Evolutionary conservation across 768 basidiomycete genomes (phyloP).

Genomic region (Pulveroboletus sp.): DNA sequence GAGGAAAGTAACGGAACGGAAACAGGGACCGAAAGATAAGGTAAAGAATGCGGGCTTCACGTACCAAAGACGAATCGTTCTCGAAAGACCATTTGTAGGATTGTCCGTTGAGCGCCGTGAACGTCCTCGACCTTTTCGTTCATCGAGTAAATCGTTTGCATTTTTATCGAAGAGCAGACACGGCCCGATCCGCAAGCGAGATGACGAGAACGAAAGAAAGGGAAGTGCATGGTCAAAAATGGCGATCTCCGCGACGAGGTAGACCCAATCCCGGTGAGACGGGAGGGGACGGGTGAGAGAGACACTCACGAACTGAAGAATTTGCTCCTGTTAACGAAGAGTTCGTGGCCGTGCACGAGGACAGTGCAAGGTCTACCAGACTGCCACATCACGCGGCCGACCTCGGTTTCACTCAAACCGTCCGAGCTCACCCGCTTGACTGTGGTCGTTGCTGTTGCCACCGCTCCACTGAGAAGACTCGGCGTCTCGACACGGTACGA

Average conservation of each 20-base stretch:
- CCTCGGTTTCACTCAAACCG: constrained; percentile 22
- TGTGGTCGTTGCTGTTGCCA: constrained; percentile 18
- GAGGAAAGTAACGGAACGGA: neutral
- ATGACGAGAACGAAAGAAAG: neutral
- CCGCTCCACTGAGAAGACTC: constrained; percentile 7
- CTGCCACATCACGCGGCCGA: constrained; percentile 30
- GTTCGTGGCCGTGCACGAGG: constrained; percentile 26
- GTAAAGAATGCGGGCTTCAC: constrained; percentile 1
- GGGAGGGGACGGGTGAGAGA: neutral
- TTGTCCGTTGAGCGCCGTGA: constrained; percentile 33
- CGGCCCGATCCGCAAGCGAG: neutral
- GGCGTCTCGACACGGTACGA: constrained; percentile 32
- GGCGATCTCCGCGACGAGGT: neutral
- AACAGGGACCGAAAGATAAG: too few relatives aligned
- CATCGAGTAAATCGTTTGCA: neutral
- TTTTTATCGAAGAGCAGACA: neutral
- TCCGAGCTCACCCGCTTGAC: constrained; percentile 24
- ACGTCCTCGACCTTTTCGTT: constrained; percentile 28
- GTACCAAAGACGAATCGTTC: constrained; percentile 31
- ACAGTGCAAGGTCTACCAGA: constrained; percentile 27
- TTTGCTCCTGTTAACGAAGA: constrained; percentile 23
- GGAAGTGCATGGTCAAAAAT: constrained; percentile 4
- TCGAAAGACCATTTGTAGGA: constrained; percentile 34
- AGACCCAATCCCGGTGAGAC: neutral
- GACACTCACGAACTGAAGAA: constrained; percentile 31